A percentile compares a stretch with the other conserved stretches of the same genome.
phyloP scores from a whole-genome alignment of 2,329 filamentous ascomycete species.

The Sarocladium kiliense region DNA sequence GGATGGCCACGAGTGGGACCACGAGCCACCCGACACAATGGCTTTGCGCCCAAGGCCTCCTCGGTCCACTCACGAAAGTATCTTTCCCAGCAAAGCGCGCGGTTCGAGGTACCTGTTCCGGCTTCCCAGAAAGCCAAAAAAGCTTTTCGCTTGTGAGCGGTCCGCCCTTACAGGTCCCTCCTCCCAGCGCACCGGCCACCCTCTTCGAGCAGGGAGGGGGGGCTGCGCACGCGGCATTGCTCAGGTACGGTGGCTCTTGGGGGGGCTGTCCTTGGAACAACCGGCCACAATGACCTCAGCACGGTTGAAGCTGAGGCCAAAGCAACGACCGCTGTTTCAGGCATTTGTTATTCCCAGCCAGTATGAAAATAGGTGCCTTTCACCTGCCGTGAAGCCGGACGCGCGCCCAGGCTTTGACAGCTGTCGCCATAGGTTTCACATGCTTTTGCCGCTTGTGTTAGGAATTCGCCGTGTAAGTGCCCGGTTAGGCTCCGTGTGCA shows the following conservation, averaged over 20 bases:
- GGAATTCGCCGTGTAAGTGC: not conserved
- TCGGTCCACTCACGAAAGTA: not conserved
- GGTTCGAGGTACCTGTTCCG: not conserved
- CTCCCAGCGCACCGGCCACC: constrained; percentile 1
- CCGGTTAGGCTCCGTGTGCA: not conserved
- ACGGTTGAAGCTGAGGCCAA: not conserved
- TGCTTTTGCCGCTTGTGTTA: not conserved
- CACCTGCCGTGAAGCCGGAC: not conserved
- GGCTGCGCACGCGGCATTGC: not conserved
- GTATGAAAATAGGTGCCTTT: not conserved
- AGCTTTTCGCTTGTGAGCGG: constrained; percentile 9
- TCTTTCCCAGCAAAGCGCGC: not conserved
- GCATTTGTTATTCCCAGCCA: not conserved
- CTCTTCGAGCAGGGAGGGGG: not conserved
- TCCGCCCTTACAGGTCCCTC: not conserved
- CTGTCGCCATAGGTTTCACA: not conserved
- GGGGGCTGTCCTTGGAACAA: not conserved
- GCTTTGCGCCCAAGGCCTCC: not conserved
- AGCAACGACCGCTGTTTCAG: not conserved
- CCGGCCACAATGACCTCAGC: not conserved
- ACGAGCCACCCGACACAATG: not conserved
- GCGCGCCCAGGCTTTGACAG: not conserved
- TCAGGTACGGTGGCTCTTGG: not conserved
- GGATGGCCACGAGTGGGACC: not conserved
- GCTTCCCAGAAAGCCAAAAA: not conserved